phyloP scores from a whole-genome alignment of 495 filamentous ascomycete genomes.

The Tirmania nivea region DNA sequence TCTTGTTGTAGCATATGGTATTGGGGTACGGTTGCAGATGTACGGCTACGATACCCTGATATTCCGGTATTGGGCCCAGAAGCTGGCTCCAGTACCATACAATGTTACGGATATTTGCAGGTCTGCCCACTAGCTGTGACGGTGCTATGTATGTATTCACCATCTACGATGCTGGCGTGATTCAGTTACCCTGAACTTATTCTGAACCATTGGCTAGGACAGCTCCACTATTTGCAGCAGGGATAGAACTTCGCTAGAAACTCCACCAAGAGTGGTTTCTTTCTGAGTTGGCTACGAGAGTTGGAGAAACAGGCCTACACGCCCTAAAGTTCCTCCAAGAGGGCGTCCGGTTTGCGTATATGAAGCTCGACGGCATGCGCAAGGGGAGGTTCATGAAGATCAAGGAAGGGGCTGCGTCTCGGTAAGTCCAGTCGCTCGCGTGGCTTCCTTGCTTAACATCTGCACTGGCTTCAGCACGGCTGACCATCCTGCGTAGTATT shows the following conservation, averaged over 20 bases:
- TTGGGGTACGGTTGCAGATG: slow-evolving; percentile 11
- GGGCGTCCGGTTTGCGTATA: slow-evolving; percentile 13
- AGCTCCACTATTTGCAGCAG: slow-evolving; percentile 11
- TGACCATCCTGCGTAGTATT: slow-evolving; percentile 8
- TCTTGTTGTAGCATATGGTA: slow-evolving; percentile 13
- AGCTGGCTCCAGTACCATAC: slow-evolving; percentile 12
- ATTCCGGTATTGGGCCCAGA: slow-evolving; percentile 5
- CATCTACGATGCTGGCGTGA: background rate
- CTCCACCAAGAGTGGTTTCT: slow-evolving; percentile 14
- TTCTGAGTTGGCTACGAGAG: slow-evolving; percentile 1
- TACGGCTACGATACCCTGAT: slow-evolving; percentile 14
- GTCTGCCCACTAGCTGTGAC: slow-evolving; percentile 9
- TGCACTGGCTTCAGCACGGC: background rate
- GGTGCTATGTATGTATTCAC: slow-evolving; percentile 11
- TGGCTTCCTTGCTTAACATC: no score
- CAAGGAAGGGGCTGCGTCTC: slow-evolving; percentile 15
- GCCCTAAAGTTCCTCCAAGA: slow-evolving; percentile 12
- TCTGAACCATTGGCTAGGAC: slow-evolving; percentile 1
- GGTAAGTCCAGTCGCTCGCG: no score
- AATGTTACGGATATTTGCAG: slow-evolving; percentile 13
- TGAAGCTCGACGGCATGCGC: slow-evolving; percentile 11
- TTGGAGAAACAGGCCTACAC: slow-evolving; percentile 13
- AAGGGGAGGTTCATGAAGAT: slow-evolving; percentile 13
- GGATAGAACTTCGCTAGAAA: slow-evolving; percentile 15
- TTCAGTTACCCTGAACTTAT: background rate